Base-by-base conservation (phyloP, 257 asterid genomes). In the Cordia subcordata region DNA sequence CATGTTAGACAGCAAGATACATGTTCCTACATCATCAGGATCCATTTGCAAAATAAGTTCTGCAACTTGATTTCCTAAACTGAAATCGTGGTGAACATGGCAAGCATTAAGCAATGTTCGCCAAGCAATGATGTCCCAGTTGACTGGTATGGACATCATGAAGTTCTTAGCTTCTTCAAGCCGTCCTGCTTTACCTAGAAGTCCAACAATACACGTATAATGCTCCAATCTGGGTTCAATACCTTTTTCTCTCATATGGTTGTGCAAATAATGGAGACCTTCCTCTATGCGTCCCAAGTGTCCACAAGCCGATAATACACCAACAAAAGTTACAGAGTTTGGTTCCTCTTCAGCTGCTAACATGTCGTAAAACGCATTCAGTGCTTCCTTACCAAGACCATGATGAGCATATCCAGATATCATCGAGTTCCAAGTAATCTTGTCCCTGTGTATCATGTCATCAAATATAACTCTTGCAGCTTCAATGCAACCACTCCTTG, bases 61-160 rank as follows among this genome's bases (percentile, higher is more conserved):
- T 0, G 94, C 86, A 58, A 79, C 82, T 67, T 68, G 72, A 67
- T 68, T 77, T 63, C 96, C 96, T 63, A 88, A 60, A 60, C 15
- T 69, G 67, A 84, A 85, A 67, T 85, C 71, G 51, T 62, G 78
- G 54, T 88, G 94, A 38, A 85, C 77, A 56, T 84, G 72, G 50
- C 98, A 91, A 65, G 96, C 96, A 67, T 79, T 84, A 10, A 91
- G 90, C 77, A 91, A 73, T 23, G 90, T 91, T 58, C 96, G 79
- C 94, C 93, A 91, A 1, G 95, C 92, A 39, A 91, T 72, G 1
- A 77, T 70, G 46, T 88, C 98, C 92, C 90, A 82, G 59, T 60
- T 70, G 21, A 83, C 64, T n/a, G 84, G 87, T 33, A 46, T 75
- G 9, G 81, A 77, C 44, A 56, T 69, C 76, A 88, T 84, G 72